These are phyloP conservation scores for Phaeotremella fagi DNA, from an alignment of 768 basidiomycete genomes.

Conservation along the genomic window DNA sequence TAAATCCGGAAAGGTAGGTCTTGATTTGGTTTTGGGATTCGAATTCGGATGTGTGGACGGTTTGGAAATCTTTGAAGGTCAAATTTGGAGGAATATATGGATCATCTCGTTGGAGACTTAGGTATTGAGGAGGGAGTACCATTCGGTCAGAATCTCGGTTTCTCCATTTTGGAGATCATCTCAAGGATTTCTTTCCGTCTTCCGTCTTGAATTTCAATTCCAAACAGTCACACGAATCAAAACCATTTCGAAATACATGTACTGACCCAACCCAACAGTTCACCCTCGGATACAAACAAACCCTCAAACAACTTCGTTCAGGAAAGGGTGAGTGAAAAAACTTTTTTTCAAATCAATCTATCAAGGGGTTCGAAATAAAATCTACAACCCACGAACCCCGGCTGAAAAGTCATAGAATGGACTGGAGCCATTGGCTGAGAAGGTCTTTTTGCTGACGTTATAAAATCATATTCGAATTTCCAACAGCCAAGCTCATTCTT, in stretches of 20 bases:
- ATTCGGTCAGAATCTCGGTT: neutral
- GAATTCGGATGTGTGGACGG: no score
- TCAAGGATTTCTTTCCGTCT: no score
- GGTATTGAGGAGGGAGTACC: neutral
- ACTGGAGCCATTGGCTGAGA: slow-evolving; percentile 67
- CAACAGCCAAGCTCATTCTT: slow-evolving; percentile 91
- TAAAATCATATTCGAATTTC: neutral
- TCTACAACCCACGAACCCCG: neutral
- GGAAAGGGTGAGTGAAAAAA: slow-evolving; percentile 97
- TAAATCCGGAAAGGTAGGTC: slow-evolving; percentile 78
- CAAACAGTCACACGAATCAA: no score
- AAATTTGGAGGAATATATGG: no score
- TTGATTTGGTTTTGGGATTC: no score
- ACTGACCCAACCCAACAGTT: slow-evolving; percentile 53
- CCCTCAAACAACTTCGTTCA: slow-evolving; percentile 94
- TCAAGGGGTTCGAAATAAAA: neutral
- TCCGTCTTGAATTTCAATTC: no score
- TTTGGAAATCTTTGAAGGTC: no score
- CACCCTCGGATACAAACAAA: slow-evolving; percentile 94
- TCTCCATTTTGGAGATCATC: no score
- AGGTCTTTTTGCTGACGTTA: slow-evolving; percentile 79
- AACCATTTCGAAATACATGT: no score
- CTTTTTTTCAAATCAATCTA: no score
- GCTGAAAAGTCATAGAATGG: slow-evolving; percentile 5
- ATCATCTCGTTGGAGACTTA: no score